Conservation (phyloP, 2,329 filamentous ascomycete species). For the Rosellinia necatrix region DNA sequence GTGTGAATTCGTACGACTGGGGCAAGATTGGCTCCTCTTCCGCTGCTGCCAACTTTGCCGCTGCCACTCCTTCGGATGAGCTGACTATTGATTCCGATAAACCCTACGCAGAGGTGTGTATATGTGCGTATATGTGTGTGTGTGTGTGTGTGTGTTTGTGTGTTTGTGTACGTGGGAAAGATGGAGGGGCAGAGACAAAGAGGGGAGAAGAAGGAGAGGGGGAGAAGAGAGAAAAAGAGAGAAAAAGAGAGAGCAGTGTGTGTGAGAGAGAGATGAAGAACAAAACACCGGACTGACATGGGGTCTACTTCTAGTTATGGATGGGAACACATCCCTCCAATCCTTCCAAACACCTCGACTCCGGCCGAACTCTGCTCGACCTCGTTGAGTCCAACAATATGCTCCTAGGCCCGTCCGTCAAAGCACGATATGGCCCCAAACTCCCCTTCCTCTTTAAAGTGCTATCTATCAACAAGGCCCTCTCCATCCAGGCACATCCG, state of each 20-base stretch:
- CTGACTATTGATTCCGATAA: slow-evolving; percentile 83
- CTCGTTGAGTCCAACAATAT: slow-evolving; percentile 85
- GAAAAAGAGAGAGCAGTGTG: background rate
- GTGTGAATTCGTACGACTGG: slow-evolving; percentile 99
- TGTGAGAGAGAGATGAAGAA: background rate
- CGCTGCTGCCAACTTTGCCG: slow-evolving; percentile 85
- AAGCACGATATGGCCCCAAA: slow-evolving; percentile 76
- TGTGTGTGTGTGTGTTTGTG: background rate
- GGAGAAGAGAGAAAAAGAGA: background rate
- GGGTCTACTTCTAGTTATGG: slow-evolving; percentile 70
- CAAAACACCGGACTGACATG: slow-evolving; percentile 10
- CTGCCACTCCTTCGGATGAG: slow-evolving; percentile 75
- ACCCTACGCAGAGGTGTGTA: slow-evolving; percentile 86
- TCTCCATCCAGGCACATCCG: slow-evolving; percentile 96
- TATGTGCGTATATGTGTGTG: background rate
- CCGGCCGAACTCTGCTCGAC: slow-evolving; percentile 84
- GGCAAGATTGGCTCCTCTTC: slow-evolving; percentile 89
- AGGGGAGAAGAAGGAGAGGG: background rate
- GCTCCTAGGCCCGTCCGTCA: slow-evolving; percentile 75
- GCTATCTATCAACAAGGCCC: slow-evolving; percentile 90
- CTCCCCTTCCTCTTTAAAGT: slow-evolving; percentile 98
- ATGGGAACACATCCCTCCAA: slow-evolving; percentile 98
- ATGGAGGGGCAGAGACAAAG: background rate
- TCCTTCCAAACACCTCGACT: slow-evolving; percentile 85
- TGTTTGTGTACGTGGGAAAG: background rate